Conservation (phyloP, 768 basidiomycete species). For the Arthromyces matolae region DNA sequence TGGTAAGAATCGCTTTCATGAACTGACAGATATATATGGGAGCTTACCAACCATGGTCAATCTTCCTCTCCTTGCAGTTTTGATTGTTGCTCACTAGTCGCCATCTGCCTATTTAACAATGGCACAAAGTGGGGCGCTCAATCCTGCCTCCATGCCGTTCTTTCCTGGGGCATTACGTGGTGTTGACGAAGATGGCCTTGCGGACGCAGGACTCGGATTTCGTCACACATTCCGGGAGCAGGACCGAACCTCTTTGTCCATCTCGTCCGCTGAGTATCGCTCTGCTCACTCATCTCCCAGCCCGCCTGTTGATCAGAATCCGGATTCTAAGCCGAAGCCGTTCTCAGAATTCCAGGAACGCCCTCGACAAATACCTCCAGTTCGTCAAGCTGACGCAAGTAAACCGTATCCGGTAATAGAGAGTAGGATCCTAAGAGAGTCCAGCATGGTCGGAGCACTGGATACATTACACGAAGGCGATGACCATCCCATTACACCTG, state of each 20-base stretch:
- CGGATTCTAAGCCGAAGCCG: slow-evolving; percentile 32
- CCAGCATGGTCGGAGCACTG: slow-evolving; percentile 45
- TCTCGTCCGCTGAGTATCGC: slow-evolving; percentile 61
- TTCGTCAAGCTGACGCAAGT: slow-evolving; percentile 43
- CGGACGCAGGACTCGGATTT: slow-evolving; percentile 42
- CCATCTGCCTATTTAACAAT: slow-evolving; percentile 40
- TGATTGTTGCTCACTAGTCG: slow-evolving; percentile 37
- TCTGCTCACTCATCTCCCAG: slow-evolving; percentile 71
- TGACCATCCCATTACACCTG: slow-evolving; percentile 37
- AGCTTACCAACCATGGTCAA: slow-evolving; percentile 30
- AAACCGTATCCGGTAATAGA: slow-evolving; percentile 39
- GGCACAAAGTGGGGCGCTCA: slow-evolving; percentile 74
- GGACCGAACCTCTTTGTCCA: slow-evolving; percentile 50
- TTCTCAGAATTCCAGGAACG: slow-evolving; percentile 34
- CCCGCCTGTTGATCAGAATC: slow-evolving; percentile 41
- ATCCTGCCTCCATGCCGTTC: slow-evolving; percentile 82
- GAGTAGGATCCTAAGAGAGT: slow-evolving; percentile 39
- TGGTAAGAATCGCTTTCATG: slow-evolving; percentile 25
- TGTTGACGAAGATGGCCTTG: slow-evolving; percentile 51
- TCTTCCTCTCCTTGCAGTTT: slow-evolving; percentile 29
- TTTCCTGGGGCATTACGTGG: slow-evolving; percentile 67
- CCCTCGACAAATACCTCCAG: slow-evolving; percentile 43
- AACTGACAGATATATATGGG: slow-evolving; percentile 21
- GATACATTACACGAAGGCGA: slow-evolving; percentile 56
- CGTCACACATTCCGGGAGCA: slow-evolving; percentile 42